Evolutionary conservation across 352 stramenopile species (phyloP).

Genomic region (Pythium chondricola): DNA sequence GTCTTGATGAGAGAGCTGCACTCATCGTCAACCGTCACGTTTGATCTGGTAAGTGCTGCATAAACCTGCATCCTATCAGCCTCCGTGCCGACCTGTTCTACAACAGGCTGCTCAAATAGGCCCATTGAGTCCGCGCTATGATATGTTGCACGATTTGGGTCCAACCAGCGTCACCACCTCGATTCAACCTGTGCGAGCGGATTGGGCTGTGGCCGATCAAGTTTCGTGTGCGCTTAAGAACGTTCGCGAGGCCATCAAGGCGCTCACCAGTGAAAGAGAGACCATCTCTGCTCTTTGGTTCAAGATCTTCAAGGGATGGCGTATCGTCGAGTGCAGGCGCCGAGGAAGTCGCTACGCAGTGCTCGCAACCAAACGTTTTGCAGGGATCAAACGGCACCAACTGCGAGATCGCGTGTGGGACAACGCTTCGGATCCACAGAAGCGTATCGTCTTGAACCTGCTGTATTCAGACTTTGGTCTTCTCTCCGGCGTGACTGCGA

Average conservation of each 20-base stretch:
- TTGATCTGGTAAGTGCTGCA: conserved; percentile 7
- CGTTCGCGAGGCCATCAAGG: background rate
- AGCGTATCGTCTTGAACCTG: conserved; percentile 2
- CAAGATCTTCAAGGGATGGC: conserved; percentile 12
- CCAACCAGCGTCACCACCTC: too few relatives aligned
- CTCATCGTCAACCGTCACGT: background rate
- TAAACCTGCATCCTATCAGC: too few relatives aligned
- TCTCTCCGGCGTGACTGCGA: background rate
- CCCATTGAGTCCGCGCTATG: too few relatives aligned
- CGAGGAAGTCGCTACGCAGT: conserved; percentile 4
- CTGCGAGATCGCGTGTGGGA: conserved; percentile 8
- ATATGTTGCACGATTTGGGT: too few relatives aligned
- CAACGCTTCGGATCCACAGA: conserved; percentile 5
- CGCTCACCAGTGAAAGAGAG: conserved; percentile 1
- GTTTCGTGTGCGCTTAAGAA: conserved; percentile 7
- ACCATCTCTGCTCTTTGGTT: background rate
- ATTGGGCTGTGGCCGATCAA: conserved; percentile 4
- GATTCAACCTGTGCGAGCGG: background rate
- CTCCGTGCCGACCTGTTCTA: too few relatives aligned
- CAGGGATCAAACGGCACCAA: background rate
- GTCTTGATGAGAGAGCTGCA: conserved; percentile 2
- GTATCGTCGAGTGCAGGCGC: conserved; percentile 5
- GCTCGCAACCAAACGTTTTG: conserved; percentile 4
- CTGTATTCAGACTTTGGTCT: conserved; percentile 3
- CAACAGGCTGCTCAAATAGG: too few relatives aligned